Conservation (phyloP, 805 yeast genomes). For the Teunomyces lycoperdinae region DNA sequence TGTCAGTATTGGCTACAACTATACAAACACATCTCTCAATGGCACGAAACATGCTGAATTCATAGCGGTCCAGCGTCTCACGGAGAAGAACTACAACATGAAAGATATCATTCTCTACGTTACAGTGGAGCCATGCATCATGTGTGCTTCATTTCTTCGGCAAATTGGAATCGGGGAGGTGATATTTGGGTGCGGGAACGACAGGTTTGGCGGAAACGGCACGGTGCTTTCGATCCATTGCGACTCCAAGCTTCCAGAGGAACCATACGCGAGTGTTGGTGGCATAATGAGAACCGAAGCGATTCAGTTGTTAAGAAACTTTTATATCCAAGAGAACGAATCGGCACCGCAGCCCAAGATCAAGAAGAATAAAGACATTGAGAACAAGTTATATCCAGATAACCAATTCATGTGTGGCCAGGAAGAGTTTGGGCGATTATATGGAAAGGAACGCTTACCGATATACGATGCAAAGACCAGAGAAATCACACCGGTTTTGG, state of each 20-base stretch:
- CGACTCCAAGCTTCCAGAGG: slow-evolving; percentile 15
- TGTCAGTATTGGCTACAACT: slow-evolving; percentile 77
- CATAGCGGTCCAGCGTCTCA: slow-evolving; percentile 57
- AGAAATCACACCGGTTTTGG: slow-evolving; percentile 26
- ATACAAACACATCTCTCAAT: slow-evolving; percentile 77
- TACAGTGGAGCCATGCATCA: slow-evolving; percentile 96
- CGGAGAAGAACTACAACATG: slow-evolving; percentile 30
- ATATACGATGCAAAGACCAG: slow-evolving; percentile 9
- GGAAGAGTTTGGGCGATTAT: slow-evolving; percentile 49
- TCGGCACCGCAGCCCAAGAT: slow-evolving; percentile 79
- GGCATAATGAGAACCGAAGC: slow-evolving; percentile 83
- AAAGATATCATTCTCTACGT: slow-evolving; percentile 71
- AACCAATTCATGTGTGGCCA: slow-evolving; percentile 51
- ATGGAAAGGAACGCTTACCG: slow-evolving; percentile 38
- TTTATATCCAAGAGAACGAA: slow-evolving; percentile 81
- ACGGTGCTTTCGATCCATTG: slow-evolving; percentile 59
- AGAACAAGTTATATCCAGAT: slow-evolving; percentile 54
- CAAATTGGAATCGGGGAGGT: slow-evolving; percentile 75
- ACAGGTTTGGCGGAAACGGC: slow-evolving; percentile 95
- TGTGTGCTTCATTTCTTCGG: slow-evolving; percentile 92
- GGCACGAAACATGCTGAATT: slow-evolving; percentile 95
- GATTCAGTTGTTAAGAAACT: slow-evolving; percentile 71
- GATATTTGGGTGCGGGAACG: slow-evolving; percentile 91
- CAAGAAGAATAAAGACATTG: slow-evolving; percentile 66
- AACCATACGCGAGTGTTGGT: slow-evolving; percentile 59